Evolutionary conservation across 306 rosid genomes (phyloP), one percentile per base, ranked within the genome.

Genomic region (Inga oerstediana): DNA sequence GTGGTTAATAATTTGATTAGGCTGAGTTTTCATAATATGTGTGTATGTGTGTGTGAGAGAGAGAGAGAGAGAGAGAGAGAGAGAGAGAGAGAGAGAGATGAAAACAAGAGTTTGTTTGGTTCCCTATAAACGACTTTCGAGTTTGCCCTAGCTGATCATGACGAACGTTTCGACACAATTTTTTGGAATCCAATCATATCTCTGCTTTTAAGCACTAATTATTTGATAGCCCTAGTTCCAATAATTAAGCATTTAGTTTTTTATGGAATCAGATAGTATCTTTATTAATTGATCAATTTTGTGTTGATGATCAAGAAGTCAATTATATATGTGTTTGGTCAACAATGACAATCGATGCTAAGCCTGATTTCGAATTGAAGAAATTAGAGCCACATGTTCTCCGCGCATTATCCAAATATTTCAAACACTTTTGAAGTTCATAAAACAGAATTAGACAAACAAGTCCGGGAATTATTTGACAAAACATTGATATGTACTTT

Each of bases 401-500:
- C 30, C 16, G 13, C 37, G 32, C 82, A 35, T 70, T 56, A 44
- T 27, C 10, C 17, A 75, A 19, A 34, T 6, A 54, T 20, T 75
- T 75, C 67, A 35, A 75, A 75, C 49, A 75, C 34, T 75, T 39
- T 17, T 56, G 43, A 41, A 37, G 17, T 27, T 65, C 77, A 69
- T 54, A 52, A 41, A 43, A 56, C 24, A 6, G 0, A 51, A 51
- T 16, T 51, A 51, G 58, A 51, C 4, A 51, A 51, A 51, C 20
- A 51, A 15, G n/a, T 15, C 20, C 58, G 2, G 20, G 56, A 46
- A 48, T 6, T 16, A 51, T 15, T 15, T 15, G 58, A 51, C 8
- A 51, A 16, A 16, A 15, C 3, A 48, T 13, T 48, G 52, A 51
- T 49, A 35, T 41, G 8, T 41, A 14, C 54, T 14, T 14, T 48